Conservation (phyloP, 352 stramenopile genomes). For the Phytophthora pluvialis region DNA sequence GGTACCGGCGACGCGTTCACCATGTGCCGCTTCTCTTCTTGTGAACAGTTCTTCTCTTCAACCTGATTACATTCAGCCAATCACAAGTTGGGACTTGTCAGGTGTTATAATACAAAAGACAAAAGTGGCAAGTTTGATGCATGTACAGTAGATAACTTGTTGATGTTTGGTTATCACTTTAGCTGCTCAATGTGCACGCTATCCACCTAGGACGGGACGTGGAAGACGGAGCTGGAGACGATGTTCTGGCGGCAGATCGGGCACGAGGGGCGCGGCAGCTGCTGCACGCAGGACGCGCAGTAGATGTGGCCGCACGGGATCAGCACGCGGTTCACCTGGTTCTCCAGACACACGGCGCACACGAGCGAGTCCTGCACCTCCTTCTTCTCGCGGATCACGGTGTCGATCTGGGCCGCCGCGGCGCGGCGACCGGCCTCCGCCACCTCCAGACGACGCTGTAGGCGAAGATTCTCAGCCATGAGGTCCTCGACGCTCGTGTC, state of each 20-base stretch:
- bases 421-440: slow-evolving; percentile 68
- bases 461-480: slow-evolving; percentile 64
- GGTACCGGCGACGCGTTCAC: slow-evolving; percentile 22
- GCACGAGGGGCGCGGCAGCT: slow-evolving; percentile 66
- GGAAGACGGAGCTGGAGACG: slow-evolving; percentile 63
- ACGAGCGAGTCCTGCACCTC: slow-evolving; percentile 75
- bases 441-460: slow-evolving; percentile 66
- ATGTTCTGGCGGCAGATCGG: slow-evolving; percentile 77
- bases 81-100: not conserved
- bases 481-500: slow-evolving; percentile 71
- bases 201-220: slow-evolving; percentile 58
- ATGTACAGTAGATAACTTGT: too few relatives aligned
- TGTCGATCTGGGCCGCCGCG: slow-evolving; percentile 69
- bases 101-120: too few relatives aligned
- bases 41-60: slow-evolving; percentile 29
- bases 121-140: too few relatives aligned
- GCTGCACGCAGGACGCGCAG: slow-evolving; percentile 68
- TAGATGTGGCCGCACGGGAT: slow-evolving; percentile 88
- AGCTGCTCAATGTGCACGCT: not conserved
- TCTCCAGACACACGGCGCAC: slow-evolving; percentile 84
- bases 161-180: not conserved
- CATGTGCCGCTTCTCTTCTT: slow-evolving; percentile 16
- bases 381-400: slow-evolving; percentile 74
- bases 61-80: slow-evolving; percentile 9
- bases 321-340: slow-evolving; percentile 81